phyloP scores from a whole-genome alignment of 2,329 filamentous ascomycete genomes.

The Fusarium dimerum region DNA sequence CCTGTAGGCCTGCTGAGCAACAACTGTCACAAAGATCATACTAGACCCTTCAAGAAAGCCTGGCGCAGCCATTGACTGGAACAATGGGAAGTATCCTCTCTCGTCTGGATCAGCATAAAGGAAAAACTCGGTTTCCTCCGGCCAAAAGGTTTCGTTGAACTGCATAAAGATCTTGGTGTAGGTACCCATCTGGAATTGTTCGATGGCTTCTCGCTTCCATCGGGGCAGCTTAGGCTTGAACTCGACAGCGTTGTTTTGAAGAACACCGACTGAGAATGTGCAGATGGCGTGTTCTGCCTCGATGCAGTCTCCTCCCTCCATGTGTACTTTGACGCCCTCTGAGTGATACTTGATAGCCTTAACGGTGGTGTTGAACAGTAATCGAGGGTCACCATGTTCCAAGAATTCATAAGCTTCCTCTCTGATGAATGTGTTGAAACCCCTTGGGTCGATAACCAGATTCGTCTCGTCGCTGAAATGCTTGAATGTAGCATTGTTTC shows the following conservation, averaged over 20 bases:
- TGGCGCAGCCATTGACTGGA: constrained; percentile 60
- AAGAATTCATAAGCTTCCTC: constrained; percentile 61
- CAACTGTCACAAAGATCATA: constrained; percentile 63
- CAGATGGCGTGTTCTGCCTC: constrained; percentile 63
- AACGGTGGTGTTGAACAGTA: constrained; percentile 60
- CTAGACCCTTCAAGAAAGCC: constrained; percentile 62
- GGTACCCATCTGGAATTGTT: constrained; percentile 67
- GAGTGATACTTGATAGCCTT: constrained; percentile 54
- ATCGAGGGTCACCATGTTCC: constrained; percentile 51
- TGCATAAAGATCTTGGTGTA: constrained; percentile 75
- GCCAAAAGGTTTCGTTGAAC: constrained; percentile 69
- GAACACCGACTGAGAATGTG: constrained; percentile 68
- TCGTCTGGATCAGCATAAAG: constrained; percentile 45
- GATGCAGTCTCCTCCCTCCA: constrained; percentile 56
- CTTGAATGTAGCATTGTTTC: constrained; percentile 62
- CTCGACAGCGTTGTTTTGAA: constrained; percentile 60
- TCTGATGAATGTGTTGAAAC: constrained; percentile 59
- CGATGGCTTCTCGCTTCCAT: constrained; percentile 66
- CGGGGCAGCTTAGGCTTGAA: constrained; percentile 61
- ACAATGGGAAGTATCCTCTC: constrained; percentile 55
- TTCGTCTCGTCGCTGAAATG: constrained; percentile 64
- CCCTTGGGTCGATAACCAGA: constrained; percentile 61
- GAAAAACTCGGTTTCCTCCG: constrained; percentile 43
- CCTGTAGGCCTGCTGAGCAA: constrained; percentile 39
- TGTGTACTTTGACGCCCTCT: constrained; percentile 53